Percentiles rank a stretch among this genome's conserved stretches.
These are phyloP conservation scores for Chlamydomonas schloesseri DNA, from an alignment of 139 green algal genomes.

Conservation along the genomic window DNA sequence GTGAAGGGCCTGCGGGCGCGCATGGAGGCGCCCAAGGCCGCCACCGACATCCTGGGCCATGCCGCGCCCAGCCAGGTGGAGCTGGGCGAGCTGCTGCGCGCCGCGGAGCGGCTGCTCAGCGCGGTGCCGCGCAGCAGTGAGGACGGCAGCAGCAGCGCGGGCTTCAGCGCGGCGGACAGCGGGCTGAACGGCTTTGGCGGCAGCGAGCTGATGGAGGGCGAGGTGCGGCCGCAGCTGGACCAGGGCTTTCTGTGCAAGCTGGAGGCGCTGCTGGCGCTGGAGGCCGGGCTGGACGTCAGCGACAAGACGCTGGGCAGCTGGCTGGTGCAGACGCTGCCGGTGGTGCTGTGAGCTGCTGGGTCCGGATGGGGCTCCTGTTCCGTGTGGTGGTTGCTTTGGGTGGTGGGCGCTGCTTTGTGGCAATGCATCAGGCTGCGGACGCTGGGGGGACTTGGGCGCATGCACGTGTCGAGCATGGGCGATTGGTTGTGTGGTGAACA, in stretches of 20 bases:
- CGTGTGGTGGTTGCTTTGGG: no score
- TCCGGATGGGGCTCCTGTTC: no score
- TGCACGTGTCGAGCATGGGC: no score
- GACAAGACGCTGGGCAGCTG: constrained; percentile 42
- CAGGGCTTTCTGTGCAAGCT: constrained; percentile 45
- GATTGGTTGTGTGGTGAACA: no score
- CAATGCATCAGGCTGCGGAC: no score
- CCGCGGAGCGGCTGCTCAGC: constrained; percentile 39
- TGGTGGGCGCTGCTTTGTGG: no score
- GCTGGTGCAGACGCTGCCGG: constrained; percentile 48
- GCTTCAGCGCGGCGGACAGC: not conserved
- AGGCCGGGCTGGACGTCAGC: constrained; percentile 45
- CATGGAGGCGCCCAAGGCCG: constrained; percentile 43
- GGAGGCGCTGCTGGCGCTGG: constrained; percentile 49
- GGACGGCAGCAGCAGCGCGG: not conserved
- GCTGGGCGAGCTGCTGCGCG: constrained; percentile 25
- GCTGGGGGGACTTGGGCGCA: no score
- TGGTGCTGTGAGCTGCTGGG: constrained; percentile 15
- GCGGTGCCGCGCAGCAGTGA: not conserved
- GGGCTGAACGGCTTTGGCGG: not conserved
- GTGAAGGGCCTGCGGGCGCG: constrained; percentile 42
- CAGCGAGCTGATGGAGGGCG: constrained; percentile 1
- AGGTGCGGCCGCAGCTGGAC: constrained; percentile 39
- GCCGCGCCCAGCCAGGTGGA: constrained; percentile 20
- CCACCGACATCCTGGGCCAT: constrained; percentile 55